Evolutionary conservation across 1,284 basidiomycete species (phyloP), one percentile per base, ranked within the genome.

Genomic region (Mycena citricolor): DNA sequence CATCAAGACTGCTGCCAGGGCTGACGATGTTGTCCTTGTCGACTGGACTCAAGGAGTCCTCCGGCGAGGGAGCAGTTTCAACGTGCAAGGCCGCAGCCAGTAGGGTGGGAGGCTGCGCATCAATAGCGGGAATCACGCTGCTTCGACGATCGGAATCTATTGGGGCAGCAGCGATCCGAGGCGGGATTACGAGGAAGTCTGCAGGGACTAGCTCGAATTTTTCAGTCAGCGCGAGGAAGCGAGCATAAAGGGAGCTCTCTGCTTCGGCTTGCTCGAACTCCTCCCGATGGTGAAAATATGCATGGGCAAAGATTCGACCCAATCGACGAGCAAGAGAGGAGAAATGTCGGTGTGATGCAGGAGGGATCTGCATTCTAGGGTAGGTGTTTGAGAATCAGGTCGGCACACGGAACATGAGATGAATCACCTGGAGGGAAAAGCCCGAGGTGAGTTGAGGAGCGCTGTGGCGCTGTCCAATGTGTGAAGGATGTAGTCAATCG

Each of bases 401-500:
- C 5, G 24, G 8, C 4, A 20, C 25, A 16, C 13, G n/a, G 35
- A n/a, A 31, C 17, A 14, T 13, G 33, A 21, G 39, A 44, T 34
- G 56, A 48, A 70, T 49, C 58, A 90, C 83, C 92, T 74, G 14
- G 90, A 94, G 4, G 95, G 94, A 59, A 99, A 98, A 13, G 90
- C 86, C 39, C 90, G 77, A 4, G 92, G 83, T 3, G 91, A 94
- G 65, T 94, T 94, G 40, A 97, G 76, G n/a, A 97, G 76, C 1
- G 91, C 90, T 0, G 92, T 93, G 5, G 94, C 92, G 53, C 88
- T 92, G 68, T 97, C 94, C 11, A 97, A 74, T 0, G 94, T 95
- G 64, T 98, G 95, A 7, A 94, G 71, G 49, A 95, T 97, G 66
- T 98, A 98, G 71, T 97, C 94, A 44, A 97, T 95, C 1, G 94